phyloP scores from a whole-genome alignment of 352 stramenopile species.

The Aphanomyces astaci region DNA sequence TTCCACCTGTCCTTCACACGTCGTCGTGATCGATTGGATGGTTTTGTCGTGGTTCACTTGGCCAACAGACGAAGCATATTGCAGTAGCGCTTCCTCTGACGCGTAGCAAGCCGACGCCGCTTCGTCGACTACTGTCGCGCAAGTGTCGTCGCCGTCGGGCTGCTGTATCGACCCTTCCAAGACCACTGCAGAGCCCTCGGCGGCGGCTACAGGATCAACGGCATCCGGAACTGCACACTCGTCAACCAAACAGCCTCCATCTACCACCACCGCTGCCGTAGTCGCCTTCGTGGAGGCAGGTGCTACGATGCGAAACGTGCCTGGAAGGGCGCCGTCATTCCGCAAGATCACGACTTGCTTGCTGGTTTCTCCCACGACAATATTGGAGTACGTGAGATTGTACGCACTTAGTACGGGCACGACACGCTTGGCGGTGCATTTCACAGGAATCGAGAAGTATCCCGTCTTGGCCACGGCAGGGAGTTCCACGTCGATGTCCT shows the following conservation, averaged over 20 bases:
- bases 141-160: no score
- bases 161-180: no score
- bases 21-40: slow-evolving; percentile 11
- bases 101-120: neutral
- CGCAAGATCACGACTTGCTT: slow-evolving; percentile 43
- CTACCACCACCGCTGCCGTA: no score
- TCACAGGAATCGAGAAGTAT: slow-evolving; percentile 63
- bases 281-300: neutral
- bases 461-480: slow-evolving; percentile 70
- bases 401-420: slow-evolving; percentile 47
- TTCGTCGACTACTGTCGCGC: no score
- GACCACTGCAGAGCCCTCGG: no score
- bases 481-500: slow-evolving; percentile 61
- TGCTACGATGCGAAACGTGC: slow-evolving; percentile 37
- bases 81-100: slow-evolving; percentile 17
- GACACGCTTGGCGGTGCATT: slow-evolving; percentile 75
- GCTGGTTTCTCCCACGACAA: slow-evolving; percentile 73
- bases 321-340: slow-evolving; percentile 64
- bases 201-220: no score
- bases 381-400: slow-evolving; percentile 47
- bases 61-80: slow-evolving; percentile 17
- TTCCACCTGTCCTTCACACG: slow-evolving; percentile 17
- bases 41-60: slow-evolving; percentile 18
- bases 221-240: no score
- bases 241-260: no score